A percentile compares a stretch with the other conserved stretches of the same genome.
These are phyloP conservation scores for Aschersonia sp. DNA, from an alignment of 2,329 filamentous ascomycete species.

Conservation along the genomic window DNA sequence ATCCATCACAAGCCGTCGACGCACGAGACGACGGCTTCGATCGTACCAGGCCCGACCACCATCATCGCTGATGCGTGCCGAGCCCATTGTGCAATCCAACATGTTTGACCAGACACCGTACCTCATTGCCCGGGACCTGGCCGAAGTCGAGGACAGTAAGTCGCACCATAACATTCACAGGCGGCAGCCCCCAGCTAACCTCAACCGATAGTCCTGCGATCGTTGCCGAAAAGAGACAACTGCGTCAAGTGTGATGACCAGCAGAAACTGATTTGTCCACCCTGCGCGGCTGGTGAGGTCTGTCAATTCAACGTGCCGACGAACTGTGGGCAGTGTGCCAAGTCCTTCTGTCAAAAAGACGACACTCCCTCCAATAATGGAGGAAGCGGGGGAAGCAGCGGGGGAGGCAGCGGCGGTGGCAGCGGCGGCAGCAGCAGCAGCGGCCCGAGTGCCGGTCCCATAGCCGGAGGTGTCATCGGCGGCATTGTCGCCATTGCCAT, in stretches of 20 bases:
- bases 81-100: neutral
- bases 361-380: slow-evolving; percentile 5
- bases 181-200: no score
- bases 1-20: no score
- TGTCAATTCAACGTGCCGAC: slow-evolving; percentile 31
- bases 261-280: slow-evolving; percentile 27
- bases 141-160: slow-evolving; percentile 17
- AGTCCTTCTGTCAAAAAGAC: slow-evolving; percentile 28
- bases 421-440: slow-evolving; percentile 14
- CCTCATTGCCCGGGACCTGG: slow-evolving; percentile 12
- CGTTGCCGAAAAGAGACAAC: slow-evolving; percentile 23
- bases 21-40: no score
- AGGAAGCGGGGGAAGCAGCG: slow-evolving; percentile 2
- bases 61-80: neutral
- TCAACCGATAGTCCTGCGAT: slow-evolving; percentile 9
- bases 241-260: slow-evolving; percentile 31
- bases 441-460: slow-evolving; percentile 62
- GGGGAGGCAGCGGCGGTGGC: slow-evolving; percentile 19
- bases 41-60: neutral
- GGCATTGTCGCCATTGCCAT: slow-evolving; percentile 64
- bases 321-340: slow-evolving; percentile 31
- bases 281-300: slow-evolving; percentile 23
- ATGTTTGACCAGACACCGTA: slow-evolving; percentile 5
- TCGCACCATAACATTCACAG: neutral
- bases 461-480: slow-evolving; percentile 82